Evolutionary conservation across 1,284 basidiomycete species (phyloP).

Genomic region (Ustilago curta): DNA sequence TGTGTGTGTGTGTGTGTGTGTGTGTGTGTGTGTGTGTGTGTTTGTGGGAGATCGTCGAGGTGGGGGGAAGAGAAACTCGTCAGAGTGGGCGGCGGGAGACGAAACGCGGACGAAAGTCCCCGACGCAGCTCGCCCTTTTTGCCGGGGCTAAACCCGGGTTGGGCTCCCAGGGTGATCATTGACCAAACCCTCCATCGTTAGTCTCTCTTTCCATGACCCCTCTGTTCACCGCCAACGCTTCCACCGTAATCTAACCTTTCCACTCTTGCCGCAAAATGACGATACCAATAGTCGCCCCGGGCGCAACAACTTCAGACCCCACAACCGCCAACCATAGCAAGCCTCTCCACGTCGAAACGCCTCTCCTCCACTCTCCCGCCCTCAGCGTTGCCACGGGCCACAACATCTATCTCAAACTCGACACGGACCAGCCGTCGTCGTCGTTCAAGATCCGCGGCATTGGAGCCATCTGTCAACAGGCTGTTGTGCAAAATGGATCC

Average conservation of each 20-base stretch:
- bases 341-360: constrained; percentile 17
- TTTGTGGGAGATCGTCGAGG: too few species aligned
- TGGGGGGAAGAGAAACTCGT: too few species aligned
- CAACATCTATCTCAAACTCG: constrained; percentile 67
- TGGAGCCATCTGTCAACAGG: constrained; percentile 32
- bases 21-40: too few species aligned
- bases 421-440: constrained; percentile 63
- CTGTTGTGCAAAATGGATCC: constrained; percentile 8
- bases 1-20: too few species aligned
- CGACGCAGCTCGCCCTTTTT: too few species aligned
- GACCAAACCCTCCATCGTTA: too few species aligned
- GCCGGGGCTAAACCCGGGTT: too few species aligned
- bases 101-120: too few species aligned
- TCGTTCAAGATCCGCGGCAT: constrained; percentile 68
- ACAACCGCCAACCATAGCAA: background rate
- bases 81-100: too few species aligned
- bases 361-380: constrained; percentile 23
- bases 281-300: background rate
- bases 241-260: background rate
- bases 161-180: too few species aligned
- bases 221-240: too few species aligned
- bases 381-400: constrained; percentile 25
- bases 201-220: too few species aligned
- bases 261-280: constrained; percentile 8
- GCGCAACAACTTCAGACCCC: constrained; percentile 1